phyloP scores from a whole-genome alignment of 2,329 filamentous ascomycete genomes.

The Magnaporthiopsis poae region DNA sequence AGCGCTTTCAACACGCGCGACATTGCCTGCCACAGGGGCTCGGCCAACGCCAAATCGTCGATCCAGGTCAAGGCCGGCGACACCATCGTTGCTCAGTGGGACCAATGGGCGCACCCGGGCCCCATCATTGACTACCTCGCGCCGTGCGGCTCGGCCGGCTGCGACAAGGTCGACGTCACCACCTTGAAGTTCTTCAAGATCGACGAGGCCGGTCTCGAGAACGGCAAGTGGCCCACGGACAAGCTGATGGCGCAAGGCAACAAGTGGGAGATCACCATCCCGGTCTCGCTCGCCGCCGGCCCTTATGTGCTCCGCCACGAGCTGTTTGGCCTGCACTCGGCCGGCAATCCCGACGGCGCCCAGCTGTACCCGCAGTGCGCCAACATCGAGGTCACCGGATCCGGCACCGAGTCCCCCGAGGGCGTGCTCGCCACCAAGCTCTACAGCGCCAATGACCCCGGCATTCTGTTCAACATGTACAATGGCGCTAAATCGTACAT shows the following conservation, averaged over 20 bases:
- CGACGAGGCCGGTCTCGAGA: slow-evolving; percentile 16
- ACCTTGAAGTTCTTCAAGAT: slow-evolving; percentile 15
- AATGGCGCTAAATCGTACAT: slow-evolving; percentile 5
- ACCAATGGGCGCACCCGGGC: slow-evolving; percentile 32
- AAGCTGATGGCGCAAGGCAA: slow-evolving; percentile 39
- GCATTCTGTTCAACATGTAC: slow-evolving; percentile 34
- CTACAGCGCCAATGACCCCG: slow-evolving; percentile 29
- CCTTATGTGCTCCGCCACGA: slow-evolving; percentile 34
- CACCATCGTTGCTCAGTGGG: slow-evolving; percentile 31
- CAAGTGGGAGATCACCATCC: slow-evolving; percentile 28
- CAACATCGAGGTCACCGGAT: slow-evolving; percentile 20
- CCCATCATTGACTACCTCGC: slow-evolving; percentile 57
- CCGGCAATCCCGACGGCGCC: slow-evolving; percentile 18
- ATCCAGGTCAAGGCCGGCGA: slow-evolving; percentile 27
- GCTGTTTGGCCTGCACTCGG: slow-evolving; percentile 33
- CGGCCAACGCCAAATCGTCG: slow-evolving; percentile 21
- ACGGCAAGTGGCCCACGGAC: slow-evolving; percentile 27
- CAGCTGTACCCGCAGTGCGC: slow-evolving; percentile 23
- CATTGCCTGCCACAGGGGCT: slow-evolving; percentile 37
- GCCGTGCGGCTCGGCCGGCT: slow-evolving; percentile 9
- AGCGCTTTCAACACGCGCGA: slow-evolving; percentile 28
- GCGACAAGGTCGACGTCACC: slow-evolving; percentile 11
- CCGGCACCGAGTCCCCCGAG: slow-evolving; percentile 13
- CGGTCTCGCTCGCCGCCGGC: slow-evolving; percentile 16
- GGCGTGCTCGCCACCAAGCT: slow-evolving; percentile 17